phyloP scores from a whole-genome alignment of 1,284 basidiomycete species.

The Anthracocystis walkeri region DNA sequence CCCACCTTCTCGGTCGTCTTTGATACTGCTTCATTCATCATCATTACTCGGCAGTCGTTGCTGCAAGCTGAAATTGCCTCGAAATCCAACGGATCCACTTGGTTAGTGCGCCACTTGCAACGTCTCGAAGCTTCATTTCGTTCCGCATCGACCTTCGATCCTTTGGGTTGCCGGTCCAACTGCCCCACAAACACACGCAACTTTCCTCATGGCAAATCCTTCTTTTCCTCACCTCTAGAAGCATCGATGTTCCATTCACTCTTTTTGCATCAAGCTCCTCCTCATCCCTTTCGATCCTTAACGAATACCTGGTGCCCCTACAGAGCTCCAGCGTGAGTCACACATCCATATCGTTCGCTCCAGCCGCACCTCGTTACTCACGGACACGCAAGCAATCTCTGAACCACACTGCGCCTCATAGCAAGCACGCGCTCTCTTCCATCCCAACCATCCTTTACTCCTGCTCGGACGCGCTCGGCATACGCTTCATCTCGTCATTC shows the following conservation, averaged over 20 bases:
- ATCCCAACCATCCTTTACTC: too few relatives aligned
- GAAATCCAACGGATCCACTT: too few relatives aligned
- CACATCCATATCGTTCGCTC: too few relatives aligned
- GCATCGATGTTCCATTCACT: slow-evolving; percentile 11
- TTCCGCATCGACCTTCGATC: slow-evolving; percentile 16
- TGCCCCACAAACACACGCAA: slow-evolving; percentile 10
- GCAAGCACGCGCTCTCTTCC: background rate
- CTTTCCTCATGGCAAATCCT: background rate
- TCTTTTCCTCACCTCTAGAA: slow-evolving; percentile 7
- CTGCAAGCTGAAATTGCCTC: background rate
- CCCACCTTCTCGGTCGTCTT: background rate
- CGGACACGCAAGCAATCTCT: too few relatives aligned
- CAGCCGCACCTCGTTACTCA: background rate
- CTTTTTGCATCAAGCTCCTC: slow-evolving; percentile 15
- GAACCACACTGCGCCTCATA: too few relatives aligned
- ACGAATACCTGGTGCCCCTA: too few relatives aligned
- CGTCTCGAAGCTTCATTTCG: slow-evolving; percentile 21
- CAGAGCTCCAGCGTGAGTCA: background rate
- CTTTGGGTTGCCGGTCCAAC: slow-evolving; percentile 1
- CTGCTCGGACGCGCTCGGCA: background rate
- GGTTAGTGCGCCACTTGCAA: background rate
- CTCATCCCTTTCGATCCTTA: background rate
- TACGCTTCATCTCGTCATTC: background rate
- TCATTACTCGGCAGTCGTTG: background rate
- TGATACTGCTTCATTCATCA: background rate